phyloP scores from a whole-genome alignment of 2,329 filamentous ascomycete genomes.

The Ophiostoma populinum region DNA sequence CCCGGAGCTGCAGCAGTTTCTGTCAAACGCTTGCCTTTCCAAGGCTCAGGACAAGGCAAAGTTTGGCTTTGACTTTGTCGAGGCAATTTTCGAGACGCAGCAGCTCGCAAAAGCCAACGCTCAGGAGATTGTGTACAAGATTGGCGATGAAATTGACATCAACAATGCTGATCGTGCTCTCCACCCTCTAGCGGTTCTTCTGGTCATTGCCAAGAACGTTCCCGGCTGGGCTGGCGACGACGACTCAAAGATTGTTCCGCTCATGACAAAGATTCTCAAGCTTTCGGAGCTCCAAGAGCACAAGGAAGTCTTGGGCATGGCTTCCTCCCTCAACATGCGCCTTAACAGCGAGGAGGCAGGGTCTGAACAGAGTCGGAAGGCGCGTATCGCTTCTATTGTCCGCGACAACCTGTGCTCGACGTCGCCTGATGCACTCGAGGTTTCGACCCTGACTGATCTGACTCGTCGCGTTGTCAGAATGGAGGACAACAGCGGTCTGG shows the following conservation, averaged over 20 bases:
- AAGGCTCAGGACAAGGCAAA: constrained; percentile 19
- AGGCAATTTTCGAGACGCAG: constrained; percentile 27
- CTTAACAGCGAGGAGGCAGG: too few relatives aligned
- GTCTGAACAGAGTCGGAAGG: constrained; percentile 19
- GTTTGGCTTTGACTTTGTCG: constrained; percentile 26
- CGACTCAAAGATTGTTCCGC: constrained; percentile 27
- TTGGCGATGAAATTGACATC: constrained; percentile 13
- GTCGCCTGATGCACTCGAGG: constrained; percentile 29
- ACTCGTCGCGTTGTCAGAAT: too few relatives aligned
- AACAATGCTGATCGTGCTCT: constrained; percentile 14
- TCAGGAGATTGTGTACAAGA: constrained; percentile 15
- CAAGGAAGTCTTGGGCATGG: constrained; percentile 20
- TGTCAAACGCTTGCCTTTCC: constrained; percentile 24
- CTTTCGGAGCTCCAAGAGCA: constrained; percentile 32
- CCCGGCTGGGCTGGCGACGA: constrained; percentile 27
- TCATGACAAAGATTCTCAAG: constrained; percentile 35
- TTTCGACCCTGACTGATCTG: constrained; percentile 36
- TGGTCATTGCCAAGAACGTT: constrained; percentile 27
- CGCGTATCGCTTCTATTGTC: constrained; percentile 23
- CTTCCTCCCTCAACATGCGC: too few relatives aligned
- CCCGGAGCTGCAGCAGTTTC: constrained; percentile 28
- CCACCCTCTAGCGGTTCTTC: constrained; percentile 29
- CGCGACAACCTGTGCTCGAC: constrained; percentile 21
- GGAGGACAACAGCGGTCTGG: constrained; percentile 26
- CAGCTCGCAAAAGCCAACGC: constrained; percentile 21